A percentile compares a stretch with the other conserved stretches of the same genome.
These are phyloP conservation scores for Starmerella khaoyaiensis DNA, from an alignment of 805 yeast species.

Conservation along the genomic window DNA sequence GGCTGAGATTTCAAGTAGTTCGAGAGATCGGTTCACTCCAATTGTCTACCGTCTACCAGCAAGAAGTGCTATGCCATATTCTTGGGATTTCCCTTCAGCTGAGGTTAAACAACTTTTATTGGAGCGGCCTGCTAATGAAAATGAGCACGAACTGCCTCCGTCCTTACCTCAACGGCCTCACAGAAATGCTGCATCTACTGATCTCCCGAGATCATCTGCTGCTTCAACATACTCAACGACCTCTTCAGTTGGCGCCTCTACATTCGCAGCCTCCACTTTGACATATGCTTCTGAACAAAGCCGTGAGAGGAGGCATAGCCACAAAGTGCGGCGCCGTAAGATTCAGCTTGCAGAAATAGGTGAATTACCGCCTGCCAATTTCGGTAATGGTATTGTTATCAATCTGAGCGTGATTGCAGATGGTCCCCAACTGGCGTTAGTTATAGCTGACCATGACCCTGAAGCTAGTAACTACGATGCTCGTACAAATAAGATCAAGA, in stretches of 20 bases:
- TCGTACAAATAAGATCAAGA: slow-evolving; percentile 11
- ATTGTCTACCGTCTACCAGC: slow-evolving; percentile 72
- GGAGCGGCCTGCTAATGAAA: slow-evolving; percentile 34
- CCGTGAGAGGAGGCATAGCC: not conserved
- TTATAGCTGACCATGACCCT: slow-evolving; percentile 72
- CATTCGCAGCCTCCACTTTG: not conserved
- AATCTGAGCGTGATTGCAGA: slow-evolving; percentile 91
- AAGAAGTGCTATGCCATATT: slow-evolving; percentile 90
- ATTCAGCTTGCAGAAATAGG: slow-evolving; percentile 91
- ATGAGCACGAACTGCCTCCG: slow-evolving; percentile 20
- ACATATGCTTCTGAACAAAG: not conserved
- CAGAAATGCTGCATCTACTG: not conserved
- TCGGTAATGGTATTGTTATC: slow-evolving; percentile 41
- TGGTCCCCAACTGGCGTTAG: slow-evolving; percentile 84
- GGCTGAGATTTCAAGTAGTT: slow-evolving; percentile 29
- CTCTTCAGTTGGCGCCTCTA: not conserved
- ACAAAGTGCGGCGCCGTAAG: slow-evolving; percentile 33
- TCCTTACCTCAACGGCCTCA: slow-evolving; percentile 1
- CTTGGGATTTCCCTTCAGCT: slow-evolving; percentile 96
- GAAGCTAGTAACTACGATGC: slow-evolving; percentile 54
- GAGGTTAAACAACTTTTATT: slow-evolving; percentile 64
- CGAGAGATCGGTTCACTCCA: slow-evolving; percentile 53
- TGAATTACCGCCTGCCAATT: slow-evolving; percentile 68
- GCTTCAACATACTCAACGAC: not conserved
- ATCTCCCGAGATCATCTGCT: not conserved